Conservation (phyloP, 257 asterid genomes). For the Coffea canephora region DNA sequence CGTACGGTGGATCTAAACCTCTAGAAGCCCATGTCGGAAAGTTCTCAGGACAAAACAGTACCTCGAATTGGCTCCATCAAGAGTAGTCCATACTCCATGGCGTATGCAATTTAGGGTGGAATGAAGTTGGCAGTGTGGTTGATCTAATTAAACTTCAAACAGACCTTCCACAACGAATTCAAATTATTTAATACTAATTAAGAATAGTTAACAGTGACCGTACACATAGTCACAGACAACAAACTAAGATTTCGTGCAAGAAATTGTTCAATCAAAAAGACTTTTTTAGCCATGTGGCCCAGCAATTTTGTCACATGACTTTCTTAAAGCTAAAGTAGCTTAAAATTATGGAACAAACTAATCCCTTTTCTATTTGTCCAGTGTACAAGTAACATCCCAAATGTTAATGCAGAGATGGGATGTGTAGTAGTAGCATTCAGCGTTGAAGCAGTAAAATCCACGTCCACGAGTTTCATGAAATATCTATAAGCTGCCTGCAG, state of each 20-base stretch:
- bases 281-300: not conserved
- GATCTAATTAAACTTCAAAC: slow-evolving; percentile 40
- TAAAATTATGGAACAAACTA: not conserved
- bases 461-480: too few relatives aligned
- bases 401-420: too few relatives aligned
- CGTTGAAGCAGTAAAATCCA: not conserved
- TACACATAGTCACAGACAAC: not conserved
- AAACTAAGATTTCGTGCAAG: slow-evolving; percentile 45
- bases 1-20: not conserved
- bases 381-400: too few relatives aligned
- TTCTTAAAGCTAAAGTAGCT: not conserved
- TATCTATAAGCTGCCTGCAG: too few relatives aligned
- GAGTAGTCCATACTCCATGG: not conserved
- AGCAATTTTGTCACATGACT: not conserved
- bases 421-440: too few relatives aligned
- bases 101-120: not conserved
- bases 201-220: not conserved
- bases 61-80: not conserved
- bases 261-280: slow-evolving; percentile 5
- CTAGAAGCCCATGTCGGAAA: not conserved
- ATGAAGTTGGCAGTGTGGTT: slow-evolving; percentile 45
- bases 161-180: slow-evolving; percentile 5
- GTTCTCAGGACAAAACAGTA: not conserved
- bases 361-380: not conserved
- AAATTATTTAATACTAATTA: not conserved